Conservation (phyloP, 768 basidiomycete genomes). For the Kwoniella sp. region DNA sequence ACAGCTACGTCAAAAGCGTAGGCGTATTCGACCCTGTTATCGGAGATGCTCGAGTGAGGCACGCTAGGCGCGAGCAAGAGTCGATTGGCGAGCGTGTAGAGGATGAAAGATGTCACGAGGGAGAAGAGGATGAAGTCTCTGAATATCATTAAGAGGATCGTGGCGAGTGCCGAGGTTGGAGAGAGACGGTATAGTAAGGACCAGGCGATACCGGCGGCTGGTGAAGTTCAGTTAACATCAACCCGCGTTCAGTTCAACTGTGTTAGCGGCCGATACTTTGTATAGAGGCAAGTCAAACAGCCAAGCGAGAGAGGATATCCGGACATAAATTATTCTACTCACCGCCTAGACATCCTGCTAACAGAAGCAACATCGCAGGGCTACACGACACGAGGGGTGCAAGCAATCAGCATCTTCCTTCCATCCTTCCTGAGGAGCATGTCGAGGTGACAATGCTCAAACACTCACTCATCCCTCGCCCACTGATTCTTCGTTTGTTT, state of each 20-base stretch:
- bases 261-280: not conserved
- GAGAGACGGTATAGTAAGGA: slow-evolving; percentile 75
- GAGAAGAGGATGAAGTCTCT: slow-evolving; percentile 85
- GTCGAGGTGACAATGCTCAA: too few species aligned
- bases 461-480: slow-evolving; percentile 83
- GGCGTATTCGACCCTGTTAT: slow-evolving; percentile 76
- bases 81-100: slow-evolving; percentile 71
- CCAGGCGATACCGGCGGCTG: slow-evolving; percentile 84
- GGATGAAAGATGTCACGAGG: slow-evolving; percentile 64
- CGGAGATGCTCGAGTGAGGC: slow-evolving; percentile 65
- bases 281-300: too few species aligned
- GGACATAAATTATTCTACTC: slow-evolving; percentile 33
- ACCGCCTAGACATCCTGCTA: slow-evolving; percentile 77
- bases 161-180: slow-evolving; percentile 62
- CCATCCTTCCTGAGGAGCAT: too few species aligned
- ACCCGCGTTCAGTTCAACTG: too few species aligned
- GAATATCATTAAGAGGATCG: slow-evolving; percentile 78
- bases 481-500: slow-evolving; percentile 96
- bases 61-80: slow-evolving; percentile 68
- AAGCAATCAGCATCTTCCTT: too few species aligned
- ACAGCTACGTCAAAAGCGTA: slow-evolving; percentile 97
- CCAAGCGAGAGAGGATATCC: too few species aligned
- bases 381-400: slow-evolving; percentile 22
- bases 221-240: not conserved
- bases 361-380: slow-evolving; percentile 87